Evolutionary conservation across 1,284 basidiomycete species (phyloP).

Genomic region (Phylloporus sp.): DNA sequence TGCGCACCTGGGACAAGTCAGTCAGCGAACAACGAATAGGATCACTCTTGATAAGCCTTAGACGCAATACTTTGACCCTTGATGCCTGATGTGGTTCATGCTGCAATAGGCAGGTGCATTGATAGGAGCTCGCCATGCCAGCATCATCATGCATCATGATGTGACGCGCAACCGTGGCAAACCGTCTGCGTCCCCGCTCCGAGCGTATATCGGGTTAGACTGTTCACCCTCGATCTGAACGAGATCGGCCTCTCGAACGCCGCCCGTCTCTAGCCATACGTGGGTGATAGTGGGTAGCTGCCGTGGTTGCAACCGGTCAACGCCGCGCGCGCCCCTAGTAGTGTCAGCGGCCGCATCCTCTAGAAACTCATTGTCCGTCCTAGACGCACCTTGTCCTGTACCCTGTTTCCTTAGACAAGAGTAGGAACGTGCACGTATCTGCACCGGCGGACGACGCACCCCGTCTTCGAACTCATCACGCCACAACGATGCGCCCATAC

Average conservation of each 20-base stretch:
- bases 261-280: neutral
- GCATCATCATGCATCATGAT: neutral
- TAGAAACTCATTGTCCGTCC: neutral
- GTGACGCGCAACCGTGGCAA: neutral
- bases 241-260: neutral
- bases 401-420: constrained; percentile 43
- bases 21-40: neutral
- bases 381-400: neutral
- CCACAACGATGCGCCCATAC: constrained; percentile 10
- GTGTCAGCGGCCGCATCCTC: neutral
- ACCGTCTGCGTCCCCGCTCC: neutral
- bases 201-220: neutral
- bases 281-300: neutral
- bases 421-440: neutral
- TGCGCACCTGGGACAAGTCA: neutral
- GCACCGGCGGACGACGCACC: neutral
- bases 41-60: constrained; percentile 4
- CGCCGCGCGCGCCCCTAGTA: neutral
- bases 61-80: constrained; percentile 6
- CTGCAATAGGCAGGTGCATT: constrained; percentile 2
- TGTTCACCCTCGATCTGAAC: neutral
- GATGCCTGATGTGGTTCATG: neutral
- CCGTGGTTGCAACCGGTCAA: neutral
- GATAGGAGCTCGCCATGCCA: neutral
- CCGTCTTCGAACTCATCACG: constrained; percentile 20